phyloP scores from a whole-genome alignment of 176 grass and related monocot genomes.

The Saccharum spontaneum region DNA sequence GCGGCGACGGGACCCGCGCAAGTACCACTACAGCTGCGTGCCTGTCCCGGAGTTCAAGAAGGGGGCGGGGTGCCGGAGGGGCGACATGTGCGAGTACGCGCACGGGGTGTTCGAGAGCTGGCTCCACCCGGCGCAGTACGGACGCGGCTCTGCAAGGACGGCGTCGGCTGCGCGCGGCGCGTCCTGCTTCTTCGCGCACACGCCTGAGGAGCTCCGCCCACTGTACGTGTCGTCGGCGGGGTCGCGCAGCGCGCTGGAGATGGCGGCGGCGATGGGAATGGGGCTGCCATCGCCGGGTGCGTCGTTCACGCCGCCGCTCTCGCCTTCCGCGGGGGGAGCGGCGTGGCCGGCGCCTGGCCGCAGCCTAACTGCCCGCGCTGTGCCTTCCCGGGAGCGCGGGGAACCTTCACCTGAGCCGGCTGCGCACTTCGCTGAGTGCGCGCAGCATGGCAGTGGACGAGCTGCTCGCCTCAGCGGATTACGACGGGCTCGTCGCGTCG shows the following conservation, averaged over 20 bases:
- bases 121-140: slow-evolving; percentile 91
- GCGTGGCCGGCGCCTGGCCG: slow-evolving; percentile 33
- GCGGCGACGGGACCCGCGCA: slow-evolving; percentile 70
- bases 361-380: slow-evolving; percentile 53
- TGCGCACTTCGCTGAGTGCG: slow-evolving; percentile 58
- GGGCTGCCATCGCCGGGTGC: slow-evolving; percentile 44
- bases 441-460: slow-evolving; percentile 52
- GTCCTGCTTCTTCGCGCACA: slow-evolving; percentile 88
- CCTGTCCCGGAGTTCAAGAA: slow-evolving; percentile 85
- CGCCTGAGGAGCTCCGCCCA: slow-evolving; percentile 69
- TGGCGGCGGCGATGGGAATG: slow-evolving; percentile 64
- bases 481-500: slow-evolving; percentile 31
- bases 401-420: slow-evolving; percentile 49
- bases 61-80: slow-evolving; percentile 51
- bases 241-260: slow-evolving; percentile 46
- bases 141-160: slow-evolving; percentile 75
- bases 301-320: slow-evolving; percentile 63
- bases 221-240: slow-evolving; percentile 53
- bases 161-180: slow-evolving; percentile 54
- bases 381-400: slow-evolving; percentile 47
- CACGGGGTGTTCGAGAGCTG: slow-evolving; percentile 91
- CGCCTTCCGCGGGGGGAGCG: slow-evolving; percentile 41
- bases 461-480: slow-evolving; percentile 45
- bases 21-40: slow-evolving; percentile 84
- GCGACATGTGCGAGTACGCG: slow-evolving; percentile 81